phyloP scores from a whole-genome alignment of 2,329 filamentous ascomycete genomes.

The Nemania serpens region DNA sequence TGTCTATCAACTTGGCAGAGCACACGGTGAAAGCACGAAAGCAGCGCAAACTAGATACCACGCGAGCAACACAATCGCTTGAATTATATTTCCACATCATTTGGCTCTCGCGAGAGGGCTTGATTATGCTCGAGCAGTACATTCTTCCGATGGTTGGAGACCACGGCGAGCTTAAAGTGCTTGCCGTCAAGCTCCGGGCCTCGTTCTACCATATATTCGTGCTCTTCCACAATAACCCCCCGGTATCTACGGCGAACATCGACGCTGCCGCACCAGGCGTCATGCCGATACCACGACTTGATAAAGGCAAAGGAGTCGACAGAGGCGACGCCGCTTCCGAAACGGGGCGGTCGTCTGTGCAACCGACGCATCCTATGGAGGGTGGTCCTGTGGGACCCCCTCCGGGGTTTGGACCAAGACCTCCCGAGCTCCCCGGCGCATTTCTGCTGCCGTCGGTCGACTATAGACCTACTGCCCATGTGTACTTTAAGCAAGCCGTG shows the following conservation, averaged over 20 bases:
- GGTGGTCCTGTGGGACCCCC: constrained; percentile 63
- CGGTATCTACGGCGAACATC: constrained; percentile 66
- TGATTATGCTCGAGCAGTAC: constrained; percentile 85
- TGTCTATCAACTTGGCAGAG: constrained; percentile 85
- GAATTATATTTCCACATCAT: constrained; percentile 87
- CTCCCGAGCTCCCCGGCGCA: constrained; percentile 58
- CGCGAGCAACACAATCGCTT: constrained; percentile 77
- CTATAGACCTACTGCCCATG: constrained; percentile 81
- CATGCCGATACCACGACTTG: constrained; percentile 35
- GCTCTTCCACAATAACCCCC: constrained; percentile 89
- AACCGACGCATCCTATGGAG: constrained; percentile 56
- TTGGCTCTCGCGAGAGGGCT: constrained; percentile 91
- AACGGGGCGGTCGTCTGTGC: constrained; percentile 50
- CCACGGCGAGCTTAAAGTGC: constrained; percentile 82
- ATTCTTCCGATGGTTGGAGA: constrained; percentile 82
- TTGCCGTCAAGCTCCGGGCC: constrained; percentile 88
- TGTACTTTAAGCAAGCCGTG: constrained; percentile 79
- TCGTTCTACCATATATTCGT: constrained; percentile 98
- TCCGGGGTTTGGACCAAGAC: constrained; percentile 55
- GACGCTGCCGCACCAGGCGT: constrained; percentile 46
- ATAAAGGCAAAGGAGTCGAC: constrained; percentile 57
- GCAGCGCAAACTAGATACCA: constrained; percentile 78
- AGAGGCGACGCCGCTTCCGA: constrained; percentile 50
- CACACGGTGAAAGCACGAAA: constrained; percentile 84
- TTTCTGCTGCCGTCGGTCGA: constrained; percentile 81